Evolutionary conservation across 345 rosid genomes (phyloP).

Genomic region (Cardamine resedifolia): DNA sequence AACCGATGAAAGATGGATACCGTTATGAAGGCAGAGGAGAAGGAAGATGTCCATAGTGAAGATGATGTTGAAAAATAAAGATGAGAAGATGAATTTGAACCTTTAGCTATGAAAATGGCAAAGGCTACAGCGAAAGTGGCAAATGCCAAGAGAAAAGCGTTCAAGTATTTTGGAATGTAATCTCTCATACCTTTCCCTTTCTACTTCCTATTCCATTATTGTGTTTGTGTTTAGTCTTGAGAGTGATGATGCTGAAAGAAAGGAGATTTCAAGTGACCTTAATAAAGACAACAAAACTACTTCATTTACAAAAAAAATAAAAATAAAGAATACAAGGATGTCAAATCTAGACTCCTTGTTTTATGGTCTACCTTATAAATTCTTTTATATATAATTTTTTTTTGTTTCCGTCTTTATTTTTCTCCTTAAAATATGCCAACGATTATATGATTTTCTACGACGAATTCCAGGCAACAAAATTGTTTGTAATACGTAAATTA

Average conservation of each 20-base stretch:
- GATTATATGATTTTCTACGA: neutral
- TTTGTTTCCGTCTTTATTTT: neutral
- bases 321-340: neutral
- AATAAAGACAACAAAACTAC: neutral
- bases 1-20: constrained; percentile 4
- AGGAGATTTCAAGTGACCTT: constrained; percentile 23
- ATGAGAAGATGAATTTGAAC: constrained; percentile 24
- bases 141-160: constrained; percentile 34
- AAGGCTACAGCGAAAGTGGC: constrained; percentile 30
- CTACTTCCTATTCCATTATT: neutral
- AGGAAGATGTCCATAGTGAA: constrained; percentile 36
- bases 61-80: constrained; percentile 36
- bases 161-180: constrained; percentile 35
- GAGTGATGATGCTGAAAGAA: constrained; percentile 18
- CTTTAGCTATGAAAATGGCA: constrained; percentile 34
- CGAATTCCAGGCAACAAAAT: neutral
- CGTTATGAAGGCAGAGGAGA: constrained; percentile 26
- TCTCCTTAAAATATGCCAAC: neutral
- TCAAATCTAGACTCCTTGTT: constrained; percentile 9
- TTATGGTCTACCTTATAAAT: neutral
- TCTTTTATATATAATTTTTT: neutral
- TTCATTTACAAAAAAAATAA: neutral
- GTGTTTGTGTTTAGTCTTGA: neutral
- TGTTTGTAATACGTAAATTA: neutral
- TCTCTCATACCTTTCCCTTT: constrained; percentile 24